phyloP scores from a whole-genome alignment of 2,329 filamentous ascomycete genomes.

The Plectosphaerella cucumerina region DNA sequence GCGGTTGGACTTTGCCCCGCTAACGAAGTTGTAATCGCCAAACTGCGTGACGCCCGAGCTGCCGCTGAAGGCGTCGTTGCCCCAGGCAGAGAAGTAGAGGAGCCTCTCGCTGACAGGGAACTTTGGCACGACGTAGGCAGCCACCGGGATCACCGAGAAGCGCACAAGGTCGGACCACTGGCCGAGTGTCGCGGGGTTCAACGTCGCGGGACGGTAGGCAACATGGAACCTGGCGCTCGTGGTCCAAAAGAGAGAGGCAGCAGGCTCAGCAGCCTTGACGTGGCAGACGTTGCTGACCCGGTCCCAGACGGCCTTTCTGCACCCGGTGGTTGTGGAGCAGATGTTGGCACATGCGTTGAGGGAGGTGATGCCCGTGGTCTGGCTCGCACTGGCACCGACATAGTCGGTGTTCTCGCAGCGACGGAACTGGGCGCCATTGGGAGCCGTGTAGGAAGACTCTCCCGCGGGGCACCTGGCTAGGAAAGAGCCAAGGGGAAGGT shows the following conservation, averaged over 20 bases:
- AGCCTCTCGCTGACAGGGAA: constrained; percentile 17
- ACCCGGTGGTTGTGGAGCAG: constrained; percentile 9
- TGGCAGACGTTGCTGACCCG: constrained; percentile 14
- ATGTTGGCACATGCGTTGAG: constrained; percentile 9
- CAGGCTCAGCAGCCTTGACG: constrained; percentile 8
- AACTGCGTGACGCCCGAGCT: constrained; percentile 13
- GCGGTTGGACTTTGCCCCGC: constrained; percentile 21
- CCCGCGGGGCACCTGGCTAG: not conserved
- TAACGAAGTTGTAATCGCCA: constrained; percentile 17
- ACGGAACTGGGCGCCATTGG: constrained; percentile 8
- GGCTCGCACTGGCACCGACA: constrained; percentile 5
- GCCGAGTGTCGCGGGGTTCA: constrained; percentile 12
- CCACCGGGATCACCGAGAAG: constrained; percentile 20
- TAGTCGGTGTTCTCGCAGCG: constrained; percentile 10
- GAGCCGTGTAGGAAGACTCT: not conserved
- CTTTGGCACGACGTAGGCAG: constrained; percentile 19
- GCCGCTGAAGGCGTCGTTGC: constrained; percentile 17
- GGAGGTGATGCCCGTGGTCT: constrained; percentile 7
- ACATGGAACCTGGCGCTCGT: constrained; percentile 12
- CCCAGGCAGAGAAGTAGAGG: constrained; percentile 19
- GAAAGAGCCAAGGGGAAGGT: not conserved
- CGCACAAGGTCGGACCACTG: constrained; percentile 20
- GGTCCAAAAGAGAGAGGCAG: constrained; percentile 10
- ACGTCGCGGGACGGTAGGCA: constrained; percentile 16
- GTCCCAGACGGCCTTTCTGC: constrained; percentile 14